phyloP scores from a whole-genome alignment of 306 rosid genomes.

The Dryas octopetala region DNA sequence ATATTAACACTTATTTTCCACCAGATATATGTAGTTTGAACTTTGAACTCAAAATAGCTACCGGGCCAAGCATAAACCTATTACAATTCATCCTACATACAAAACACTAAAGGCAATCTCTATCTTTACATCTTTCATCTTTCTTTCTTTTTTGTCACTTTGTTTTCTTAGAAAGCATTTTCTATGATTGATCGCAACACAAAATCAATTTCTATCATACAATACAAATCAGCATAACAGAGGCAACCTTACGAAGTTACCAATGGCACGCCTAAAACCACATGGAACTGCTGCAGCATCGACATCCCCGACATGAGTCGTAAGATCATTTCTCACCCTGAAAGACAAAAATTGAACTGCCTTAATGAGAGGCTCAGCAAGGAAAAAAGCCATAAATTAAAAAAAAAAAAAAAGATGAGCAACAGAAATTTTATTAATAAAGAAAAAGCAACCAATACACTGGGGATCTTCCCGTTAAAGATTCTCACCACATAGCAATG shows the following conservation, averaged over 20 bases:
- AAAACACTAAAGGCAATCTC: neutral
- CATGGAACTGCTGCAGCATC: conserved; percentile 99
- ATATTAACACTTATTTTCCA: neutral
- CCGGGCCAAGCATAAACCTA: neutral
- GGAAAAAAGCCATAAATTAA: conserved; percentile 4
- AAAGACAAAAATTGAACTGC: conserved; percentile 33
- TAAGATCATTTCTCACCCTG: conserved; percentile 75
- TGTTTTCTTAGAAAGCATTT: neutral
- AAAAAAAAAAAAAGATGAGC: neutral
- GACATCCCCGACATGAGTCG: conserved; percentile 84
- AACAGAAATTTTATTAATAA: conserved; percentile 22
- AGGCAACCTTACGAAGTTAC: conserved; percentile 56
- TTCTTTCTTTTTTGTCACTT: neutral
- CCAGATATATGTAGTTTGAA: conserved; percentile 3
- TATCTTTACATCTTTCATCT: too few species aligned
- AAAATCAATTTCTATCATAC: neutral
- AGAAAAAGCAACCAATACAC: conserved; percentile 5
- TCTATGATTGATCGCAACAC: conserved; percentile 2
- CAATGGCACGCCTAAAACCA: conserved; percentile 97
- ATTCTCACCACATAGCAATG: conserved; percentile 83
- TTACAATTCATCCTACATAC: neutral
- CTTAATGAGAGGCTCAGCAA: conserved; percentile 24
- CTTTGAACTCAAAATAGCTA: neutral
- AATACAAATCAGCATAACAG: conserved; percentile 12
- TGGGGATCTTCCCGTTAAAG: conserved; percentile 15